Base-by-base conservation (phyloP, 176 grass and related monocot genomes). In the Oryza longistaminata region DNA sequence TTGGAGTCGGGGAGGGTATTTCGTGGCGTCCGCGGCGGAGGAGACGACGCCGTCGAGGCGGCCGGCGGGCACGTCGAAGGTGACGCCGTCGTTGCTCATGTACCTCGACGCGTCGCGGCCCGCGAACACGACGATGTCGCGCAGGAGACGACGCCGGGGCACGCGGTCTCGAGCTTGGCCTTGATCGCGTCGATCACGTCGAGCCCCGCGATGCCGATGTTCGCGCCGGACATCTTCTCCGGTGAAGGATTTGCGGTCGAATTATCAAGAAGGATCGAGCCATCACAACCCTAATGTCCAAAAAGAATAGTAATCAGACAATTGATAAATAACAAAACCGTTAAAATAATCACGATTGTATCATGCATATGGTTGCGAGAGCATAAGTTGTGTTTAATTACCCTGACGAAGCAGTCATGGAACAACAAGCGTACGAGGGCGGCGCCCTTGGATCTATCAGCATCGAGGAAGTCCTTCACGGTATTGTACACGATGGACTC, bases 401-500 rank as follows among this genome's bases (percentile, higher is more conserved):
- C 92, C 71, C 87, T 80, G 49, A 94, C 89, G 73, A 94, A 94
- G 88, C 92, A 94, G 64, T 94, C 92, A 68, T 94, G 90, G 74
- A 92, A 92, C 73, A 89, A 5, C 31, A 69, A 21, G 1, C 69
- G 35, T 9, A 71, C 1, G 17, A 72, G 70, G 19, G 21, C 70
- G 48, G 48, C 46, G 12, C 26, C 65, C 65, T 67, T 67, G 65
- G 26, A 8, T 1, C 1, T 26, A 26, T 67, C 27, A 15, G 24
- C 65, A 6, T 26, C 12, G 65, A 67, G 65, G 4, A 6, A 4
- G 26, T 26, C 24, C 3, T 3, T 29, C 65, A 67, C 65, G 2
- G 65, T 67, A 6, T 67, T 26, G 2, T 33, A 33, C 65, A 67
- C 65, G 65, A 67, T 15, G 24, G 24, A 27, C 65, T 67, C 65